A percentile compares a stretch with the other conserved stretches of the same genome.
Conservation (phyloP, 202 grass and related monocot genomes). For the Carex sylvatica region DNA sequence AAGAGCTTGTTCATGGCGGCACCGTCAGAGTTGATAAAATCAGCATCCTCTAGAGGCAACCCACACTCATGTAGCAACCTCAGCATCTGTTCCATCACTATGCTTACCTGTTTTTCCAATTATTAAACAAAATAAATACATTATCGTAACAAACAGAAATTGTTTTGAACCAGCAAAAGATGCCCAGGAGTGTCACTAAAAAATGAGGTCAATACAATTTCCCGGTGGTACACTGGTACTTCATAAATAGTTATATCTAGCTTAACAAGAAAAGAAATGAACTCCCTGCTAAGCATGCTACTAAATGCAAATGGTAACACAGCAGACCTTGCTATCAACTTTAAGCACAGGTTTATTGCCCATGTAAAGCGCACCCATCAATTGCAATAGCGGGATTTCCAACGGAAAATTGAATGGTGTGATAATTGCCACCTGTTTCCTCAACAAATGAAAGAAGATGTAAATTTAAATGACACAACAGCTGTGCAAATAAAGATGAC, state of each 20-base stretch:
- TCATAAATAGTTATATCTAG: not conserved
- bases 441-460: conserved; percentile 24
- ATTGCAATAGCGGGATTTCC: conserved; percentile 82
- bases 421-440: conserved; percentile 86
- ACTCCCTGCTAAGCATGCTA: not conserved
- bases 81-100: conserved; percentile 98
- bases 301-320: not conserved
- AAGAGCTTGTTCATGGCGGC: conserved; percentile 86
- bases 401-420: conserved; percentile 96
- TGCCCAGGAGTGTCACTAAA: not conserved
- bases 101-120: conserved; percentile 60
- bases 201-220: not conserved
- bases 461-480: conserved; percentile 29
- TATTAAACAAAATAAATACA: not conserved
- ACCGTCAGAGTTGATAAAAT: conserved; percentile 98
- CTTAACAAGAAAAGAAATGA: not conserved
- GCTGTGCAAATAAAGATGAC: conserved; percentile 3
- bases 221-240: not conserved
- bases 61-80: conserved; percentile 87
- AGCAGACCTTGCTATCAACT: conserved; percentile 87
- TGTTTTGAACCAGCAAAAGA: not conserved
- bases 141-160: not conserved
- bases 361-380: conserved; percentile 98
- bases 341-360: conserved; percentile 96
- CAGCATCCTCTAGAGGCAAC: conserved; percentile 74